Percentiles rank a stretch among this genome's conserved stretches.
These are phyloP conservation scores for Mucor velutinosus DNA, from an alignment of 371 early-diverging fungal species.

Conservation along the genomic window DNA sequence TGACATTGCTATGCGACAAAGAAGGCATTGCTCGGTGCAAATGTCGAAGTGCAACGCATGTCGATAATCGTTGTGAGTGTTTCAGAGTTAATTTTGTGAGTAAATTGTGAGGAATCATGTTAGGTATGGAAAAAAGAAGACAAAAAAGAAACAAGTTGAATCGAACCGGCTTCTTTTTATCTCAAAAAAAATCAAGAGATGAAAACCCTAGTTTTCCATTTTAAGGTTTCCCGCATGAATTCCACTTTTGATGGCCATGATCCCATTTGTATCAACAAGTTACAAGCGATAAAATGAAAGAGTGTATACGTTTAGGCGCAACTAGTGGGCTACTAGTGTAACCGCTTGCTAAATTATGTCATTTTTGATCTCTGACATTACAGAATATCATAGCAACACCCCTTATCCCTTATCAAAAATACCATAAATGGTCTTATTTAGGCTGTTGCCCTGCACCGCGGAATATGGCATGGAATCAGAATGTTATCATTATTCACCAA, in stretches of 20 bases:
- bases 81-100: not conserved
- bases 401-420: not conserved
- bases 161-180: not conserved
- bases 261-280: not conserved
- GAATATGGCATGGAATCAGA: not conserved
- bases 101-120: not conserved
- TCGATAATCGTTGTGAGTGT: not conserved
- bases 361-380: not conserved
- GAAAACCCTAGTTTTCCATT: not conserved
- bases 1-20: not conserved
- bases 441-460: not conserved
- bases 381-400: not conserved
- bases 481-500: not conserved
- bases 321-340: not conserved
- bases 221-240: not conserved
- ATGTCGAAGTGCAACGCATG: not conserved
- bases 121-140: not conserved
- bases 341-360: not conserved
- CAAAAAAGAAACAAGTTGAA: not conserved
- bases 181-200: not conserved
- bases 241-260: not conserved
- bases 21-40: not conserved
- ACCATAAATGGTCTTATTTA: not conserved
- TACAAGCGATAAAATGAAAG: not conserved
- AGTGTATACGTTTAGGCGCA: not conserved